Evolutionary conservation across 2,329 filamentous ascomycete genomes (phyloP), one percentile per base, ranked within the genome.

Genomic region (Trichoderma sp.): DNA sequence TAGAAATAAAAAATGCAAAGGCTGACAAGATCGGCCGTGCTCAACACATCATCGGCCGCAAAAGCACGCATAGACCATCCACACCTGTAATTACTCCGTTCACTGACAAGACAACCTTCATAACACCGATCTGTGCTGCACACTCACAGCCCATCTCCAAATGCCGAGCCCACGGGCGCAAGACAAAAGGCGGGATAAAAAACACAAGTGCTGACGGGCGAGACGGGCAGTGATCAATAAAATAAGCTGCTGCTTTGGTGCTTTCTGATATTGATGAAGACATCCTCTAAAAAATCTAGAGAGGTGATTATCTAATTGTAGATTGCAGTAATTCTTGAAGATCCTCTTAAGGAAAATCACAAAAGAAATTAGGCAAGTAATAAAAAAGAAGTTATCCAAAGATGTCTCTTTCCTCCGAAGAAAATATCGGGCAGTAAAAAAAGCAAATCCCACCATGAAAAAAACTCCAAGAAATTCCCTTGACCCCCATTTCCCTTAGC

Each of bases 391-490:
- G 45, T 53, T 21, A 21, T 21, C n/a, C 45, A 53, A 53, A 53
- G 45, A 53, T 53, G 38, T 38, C 27, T 38, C 27, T n/a, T n/a
- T 11, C 38, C 53, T 38, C 38, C 38, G 5, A 63, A 45, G 41
- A 63, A 63, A 73, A 21, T 35, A 41, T 29, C 60, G 41, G 29
- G 69, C 59, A 73, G 29, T 65, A n/a, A 59, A 27, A 27, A 45
- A 66, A 11, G 5, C n/a, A 69, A 38, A 35, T 27, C 60, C 38
- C 59, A 45, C 16, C 53, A 60, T 45, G 41, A 45, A 45, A 45
- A 33, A 72, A 72, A 72, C 69, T 73, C 69, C 69, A 71, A 60
- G n/a, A 41, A 18, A 63, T 72, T 72, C 68, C 68, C 38, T 31
- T 50, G 56, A 60, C 35, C 59, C 35, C 38, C 53, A 33, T 21